Conservation (phyloP, 2,329 filamentous ascomycete genomes). For the Didymellaceae sp. region DNA sequence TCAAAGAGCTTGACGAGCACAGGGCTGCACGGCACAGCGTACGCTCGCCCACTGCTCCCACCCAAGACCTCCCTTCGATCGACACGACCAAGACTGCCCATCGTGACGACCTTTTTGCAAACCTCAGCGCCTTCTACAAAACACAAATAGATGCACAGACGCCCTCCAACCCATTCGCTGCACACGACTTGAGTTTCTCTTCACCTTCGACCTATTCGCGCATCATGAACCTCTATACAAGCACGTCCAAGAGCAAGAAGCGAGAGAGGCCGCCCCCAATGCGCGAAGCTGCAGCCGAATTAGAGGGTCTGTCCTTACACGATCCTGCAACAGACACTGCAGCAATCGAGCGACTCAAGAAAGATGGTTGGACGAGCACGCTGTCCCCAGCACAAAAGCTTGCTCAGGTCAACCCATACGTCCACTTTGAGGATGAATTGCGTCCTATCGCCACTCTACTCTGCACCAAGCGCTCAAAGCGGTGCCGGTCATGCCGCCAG, state of each 20-base stretch:
- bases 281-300: conserved; percentile 74
- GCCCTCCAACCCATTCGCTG: conserved; percentile 57
- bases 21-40: conserved; percentile 23
- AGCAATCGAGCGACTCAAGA: conserved; percentile 61
- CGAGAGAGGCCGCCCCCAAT: conserved; percentile 72
- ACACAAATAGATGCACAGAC: conserved; percentile 67
- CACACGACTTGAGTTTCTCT: conserved; percentile 61
- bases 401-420: conserved; percentile 57
- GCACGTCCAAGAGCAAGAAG: conserved; percentile 61
- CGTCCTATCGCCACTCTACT: conserved; percentile 83
- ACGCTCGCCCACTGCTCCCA: background rate
- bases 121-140: conserved; percentile 81
- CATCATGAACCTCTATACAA: conserved; percentile 89
- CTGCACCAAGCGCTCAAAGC: conserved; percentile 90
- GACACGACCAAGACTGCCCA: conserved; percentile 48
- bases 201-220: conserved; percentile 84
- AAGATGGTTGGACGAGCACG: conserved; percentile 72
- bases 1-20: conserved; percentile 37
- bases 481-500: conserved; percentile 89
- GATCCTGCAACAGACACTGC: conserved; percentile 65
- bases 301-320: conserved; percentile 74
- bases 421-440: conserved; percentile 74
- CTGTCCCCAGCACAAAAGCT: conserved; percentile 60
- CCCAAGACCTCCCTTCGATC: conserved; percentile 24
- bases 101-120: conserved; percentile 73